Evolutionary conservation across 2,329 filamentous ascomycete species (phyloP), one percentile per base, ranked within the genome.

Genomic region (Pseudogymnoascus sp.): DNA sequence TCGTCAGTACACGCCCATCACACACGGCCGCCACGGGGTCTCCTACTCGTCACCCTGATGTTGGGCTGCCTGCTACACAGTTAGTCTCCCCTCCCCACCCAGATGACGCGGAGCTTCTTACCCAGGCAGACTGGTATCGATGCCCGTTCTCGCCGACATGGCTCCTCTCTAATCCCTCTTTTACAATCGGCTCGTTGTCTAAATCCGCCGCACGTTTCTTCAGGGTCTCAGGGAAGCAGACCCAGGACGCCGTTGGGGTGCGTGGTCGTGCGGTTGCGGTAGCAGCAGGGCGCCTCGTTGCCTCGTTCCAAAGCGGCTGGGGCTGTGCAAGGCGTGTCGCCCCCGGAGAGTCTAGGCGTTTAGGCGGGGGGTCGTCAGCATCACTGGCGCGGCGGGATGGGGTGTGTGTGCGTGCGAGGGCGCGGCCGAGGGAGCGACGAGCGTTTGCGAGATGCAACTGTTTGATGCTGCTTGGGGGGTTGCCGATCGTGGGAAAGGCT

Each of bases 41-140:
- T 35, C 85, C 76, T 85, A 97, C 93, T 96, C 72, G 93, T 97
- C 70, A 97, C 86, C 78, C 93, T 87, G 74, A 97, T 82, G 79
- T 97, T 97, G 74, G 91, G 86, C 79, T 88, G 86, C 76, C 88
- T 91, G 53, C 63, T 70, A 65, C 65, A 62, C 61, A 57, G 69
- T 70, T 69, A 71, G 71, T 68, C 23, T 62, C 63, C 13, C 61
- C 50, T 44, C 17, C 50, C 19, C 28, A 3, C 8, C 28, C 44
- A 50, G 15, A 65, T 61, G 59, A 67, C 36, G 42, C 35, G 42
- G 35, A 67, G 59, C 85, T 78, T 78, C 85, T 78, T 78, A 88
- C 86, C 81, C 78, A 72, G 85, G 83, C 71, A 86, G 78, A 77
- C 84, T 85, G 67, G 83, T 80, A 74, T 87, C 84, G 76, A 82